Percentiles rank a stretch among this genome's conserved stretches.
Evolutionary conservation across 2,329 filamentous ascomycete genomes (phyloP).

Genomic region (Hymenoscyphus scutula): DNA sequence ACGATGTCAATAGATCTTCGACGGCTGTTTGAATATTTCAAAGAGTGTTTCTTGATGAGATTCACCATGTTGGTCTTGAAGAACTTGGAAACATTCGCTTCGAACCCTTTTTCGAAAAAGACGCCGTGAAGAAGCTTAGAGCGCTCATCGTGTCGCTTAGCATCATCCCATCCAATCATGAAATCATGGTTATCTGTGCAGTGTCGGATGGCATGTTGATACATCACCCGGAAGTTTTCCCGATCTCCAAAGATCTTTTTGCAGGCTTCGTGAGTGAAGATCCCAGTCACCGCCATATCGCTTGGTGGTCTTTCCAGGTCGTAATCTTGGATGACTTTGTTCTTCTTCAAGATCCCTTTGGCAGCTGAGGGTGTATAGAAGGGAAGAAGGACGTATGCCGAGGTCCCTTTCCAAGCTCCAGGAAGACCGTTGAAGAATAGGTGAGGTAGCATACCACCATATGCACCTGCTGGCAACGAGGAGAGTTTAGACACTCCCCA

Average conservation of each 20-base stretch:
- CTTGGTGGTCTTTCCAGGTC: conserved; percentile 43
- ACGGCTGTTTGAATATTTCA: conserved; percentile 43
- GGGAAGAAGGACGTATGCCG: conserved; percentile 46
- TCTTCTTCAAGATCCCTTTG: conserved; percentile 46
- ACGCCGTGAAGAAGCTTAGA: conserved; percentile 45
- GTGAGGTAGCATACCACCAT: conserved; percentile 46
- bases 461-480: conserved; percentile 40
- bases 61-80: conserved; percentile 43
- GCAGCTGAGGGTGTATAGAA: conserved; percentile 51
- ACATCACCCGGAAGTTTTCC: conserved; percentile 48
- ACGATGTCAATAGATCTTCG: conserved; percentile 52
- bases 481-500: conserved; percentile 49
- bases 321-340: conserved; percentile 46
- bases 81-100: conserved; percentile 43
- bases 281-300: conserved; percentile 43
- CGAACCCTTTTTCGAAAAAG: conserved; percentile 44
- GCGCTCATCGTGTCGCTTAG: conserved; percentile 41
- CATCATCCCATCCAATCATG: conserved; percentile 46
- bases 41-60: conserved; percentile 46
- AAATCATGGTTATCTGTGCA: conserved; percentile 47
- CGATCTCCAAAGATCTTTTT: conserved; percentile 49
- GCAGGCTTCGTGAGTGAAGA: conserved; percentile 50
- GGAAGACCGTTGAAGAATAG: conserved; percentile 48
- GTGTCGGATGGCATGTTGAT: conserved; percentile 42
- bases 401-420: conserved; percentile 47